Percentiles rank a stretch among this genome's conserved stretches.
phyloP scores from a whole-genome alignment of 2,329 filamentous ascomycete genomes.

The Colletotrichum paranaense region DNA sequence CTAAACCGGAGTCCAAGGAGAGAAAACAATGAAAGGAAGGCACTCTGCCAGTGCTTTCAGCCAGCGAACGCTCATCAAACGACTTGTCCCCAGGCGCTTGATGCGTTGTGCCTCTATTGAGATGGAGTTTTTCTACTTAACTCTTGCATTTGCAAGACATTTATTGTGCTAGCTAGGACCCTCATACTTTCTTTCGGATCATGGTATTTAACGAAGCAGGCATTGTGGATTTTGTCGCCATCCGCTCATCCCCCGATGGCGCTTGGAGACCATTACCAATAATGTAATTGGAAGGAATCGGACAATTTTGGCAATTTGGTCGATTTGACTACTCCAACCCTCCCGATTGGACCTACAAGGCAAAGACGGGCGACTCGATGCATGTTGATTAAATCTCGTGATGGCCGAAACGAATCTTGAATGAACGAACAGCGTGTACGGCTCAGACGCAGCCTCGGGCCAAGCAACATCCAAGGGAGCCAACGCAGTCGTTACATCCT shows the following conservation, averaged over 20 bases:
- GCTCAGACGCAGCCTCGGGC: neutral
- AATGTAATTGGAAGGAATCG: neutral
- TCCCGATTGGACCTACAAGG: neutral
- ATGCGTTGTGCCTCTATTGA: neutral
- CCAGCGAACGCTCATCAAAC: neutral
- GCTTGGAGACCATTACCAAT: neutral
- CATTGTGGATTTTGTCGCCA: neutral
- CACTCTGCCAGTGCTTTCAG: neutral
- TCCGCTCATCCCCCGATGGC: neutral
- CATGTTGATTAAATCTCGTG: neutral
- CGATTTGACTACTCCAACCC: neutral
- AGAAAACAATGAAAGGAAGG: neutral
- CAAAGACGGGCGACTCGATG: neutral
- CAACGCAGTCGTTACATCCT: neutral
- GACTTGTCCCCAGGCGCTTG: neutral
- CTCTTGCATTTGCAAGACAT: neutral
- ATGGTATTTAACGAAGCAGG: neutral
- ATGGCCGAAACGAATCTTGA: neutral
- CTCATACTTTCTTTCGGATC: neutral
- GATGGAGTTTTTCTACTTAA: neutral
- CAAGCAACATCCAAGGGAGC: neutral
- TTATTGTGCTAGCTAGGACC: neutral
- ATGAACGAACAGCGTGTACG: neutral
- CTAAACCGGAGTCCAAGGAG: slow-evolving; percentile 11
- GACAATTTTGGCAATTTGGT: neutral